These are phyloP conservation scores for Pichia membranifaciens DNA, from an alignment of 805 yeast species.

Conservation along the genomic window DNA sequence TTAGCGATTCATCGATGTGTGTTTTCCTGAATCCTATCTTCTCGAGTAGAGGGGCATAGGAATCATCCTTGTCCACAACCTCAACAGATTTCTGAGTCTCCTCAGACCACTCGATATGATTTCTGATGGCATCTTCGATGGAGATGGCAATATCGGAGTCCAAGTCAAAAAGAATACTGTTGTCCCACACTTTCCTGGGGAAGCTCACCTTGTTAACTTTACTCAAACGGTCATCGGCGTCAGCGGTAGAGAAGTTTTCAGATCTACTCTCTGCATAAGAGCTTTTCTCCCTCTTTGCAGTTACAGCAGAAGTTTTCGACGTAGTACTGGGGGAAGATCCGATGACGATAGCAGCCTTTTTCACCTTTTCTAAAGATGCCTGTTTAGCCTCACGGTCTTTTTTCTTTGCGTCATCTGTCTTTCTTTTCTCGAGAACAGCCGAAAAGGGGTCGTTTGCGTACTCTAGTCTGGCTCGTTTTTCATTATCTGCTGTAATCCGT, in stretches of 20 bases:
- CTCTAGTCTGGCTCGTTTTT: constrained; percentile 41
- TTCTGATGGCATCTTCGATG: constrained; percentile 56
- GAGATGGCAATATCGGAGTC: constrained; percentile 54
- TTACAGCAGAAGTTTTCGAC: neutral
- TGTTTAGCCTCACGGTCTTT: constrained; percentile 42
- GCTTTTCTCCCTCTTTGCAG: neutral
- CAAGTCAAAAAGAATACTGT: constrained; percentile 63
- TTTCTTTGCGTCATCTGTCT: constrained; percentile 35
- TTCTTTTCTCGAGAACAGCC: constrained; percentile 53
- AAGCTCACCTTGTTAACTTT: constrained; percentile 23
- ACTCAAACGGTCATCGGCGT: neutral
- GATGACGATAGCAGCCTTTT: constrained; percentile 42
- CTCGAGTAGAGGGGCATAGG: constrained; percentile 16
- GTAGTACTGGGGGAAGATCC: constrained; percentile 6
- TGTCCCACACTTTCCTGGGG: constrained; percentile 62
- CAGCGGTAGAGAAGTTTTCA: neutral
- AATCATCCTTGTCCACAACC: constrained; percentile 7
- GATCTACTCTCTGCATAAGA: neutral
- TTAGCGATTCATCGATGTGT: constrained; percentile 69
- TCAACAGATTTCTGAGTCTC: constrained; percentile 11
- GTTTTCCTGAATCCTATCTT: constrained; percentile 60
- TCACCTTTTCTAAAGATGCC: constrained; percentile 46
- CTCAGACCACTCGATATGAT: constrained; percentile 51
- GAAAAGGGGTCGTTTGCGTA: constrained; percentile 76
- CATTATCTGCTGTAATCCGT: constrained; percentile 39